Percentiles rank a stretch among this genome's conserved stretches.
phyloP scores from a whole-genome alignment of 345 rosid species.

The Odontarrhena argentea region DNA sequence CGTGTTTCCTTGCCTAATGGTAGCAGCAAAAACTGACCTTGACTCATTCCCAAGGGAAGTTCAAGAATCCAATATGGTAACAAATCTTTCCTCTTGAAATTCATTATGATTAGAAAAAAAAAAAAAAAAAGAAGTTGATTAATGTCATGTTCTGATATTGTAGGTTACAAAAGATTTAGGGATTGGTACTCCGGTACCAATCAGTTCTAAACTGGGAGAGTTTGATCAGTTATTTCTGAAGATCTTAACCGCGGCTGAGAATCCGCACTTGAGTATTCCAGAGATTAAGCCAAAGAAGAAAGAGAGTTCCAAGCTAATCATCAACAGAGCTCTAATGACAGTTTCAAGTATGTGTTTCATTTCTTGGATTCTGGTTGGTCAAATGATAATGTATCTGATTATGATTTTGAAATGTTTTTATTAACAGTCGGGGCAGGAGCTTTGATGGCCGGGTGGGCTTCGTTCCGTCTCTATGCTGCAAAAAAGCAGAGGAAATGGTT shows the following conservation, averaged over 20 bases:
- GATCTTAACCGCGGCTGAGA: constrained; percentile 72
- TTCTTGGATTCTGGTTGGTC: constrained; percentile 27
- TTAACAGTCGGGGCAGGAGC: constrained; percentile 78
- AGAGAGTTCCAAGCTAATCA: constrained; percentile 53
- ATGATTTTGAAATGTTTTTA: constrained; percentile 9
- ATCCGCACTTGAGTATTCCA: constrained; percentile 84
- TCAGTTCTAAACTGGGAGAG: constrained; percentile 72
- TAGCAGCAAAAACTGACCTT: constrained; percentile 86
- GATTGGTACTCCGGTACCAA: constrained; percentile 77
- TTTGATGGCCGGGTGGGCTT: constrained; percentile 69
- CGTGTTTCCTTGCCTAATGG: constrained; percentile 83
- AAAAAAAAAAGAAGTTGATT: background rate
- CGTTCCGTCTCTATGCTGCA: constrained; percentile 71
- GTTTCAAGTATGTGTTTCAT: constrained; percentile 64
- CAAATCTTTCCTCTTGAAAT: background rate
- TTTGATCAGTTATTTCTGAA: constrained; percentile 56
- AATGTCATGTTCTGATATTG: constrained; percentile 7
- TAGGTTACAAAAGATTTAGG: constrained; percentile 88
- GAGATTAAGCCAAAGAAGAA: constrained; percentile 67
- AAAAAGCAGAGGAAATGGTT: constrained; percentile 45
- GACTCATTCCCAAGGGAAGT: constrained; percentile 75
- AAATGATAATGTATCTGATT: constrained; percentile 18
- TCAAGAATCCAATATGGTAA: constrained; percentile 82
- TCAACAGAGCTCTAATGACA: constrained; percentile 71
- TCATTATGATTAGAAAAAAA: background rate